Evolutionary conservation across 805 yeast species (phyloP).

Genomic region (Suhomyces sp.): DNA sequence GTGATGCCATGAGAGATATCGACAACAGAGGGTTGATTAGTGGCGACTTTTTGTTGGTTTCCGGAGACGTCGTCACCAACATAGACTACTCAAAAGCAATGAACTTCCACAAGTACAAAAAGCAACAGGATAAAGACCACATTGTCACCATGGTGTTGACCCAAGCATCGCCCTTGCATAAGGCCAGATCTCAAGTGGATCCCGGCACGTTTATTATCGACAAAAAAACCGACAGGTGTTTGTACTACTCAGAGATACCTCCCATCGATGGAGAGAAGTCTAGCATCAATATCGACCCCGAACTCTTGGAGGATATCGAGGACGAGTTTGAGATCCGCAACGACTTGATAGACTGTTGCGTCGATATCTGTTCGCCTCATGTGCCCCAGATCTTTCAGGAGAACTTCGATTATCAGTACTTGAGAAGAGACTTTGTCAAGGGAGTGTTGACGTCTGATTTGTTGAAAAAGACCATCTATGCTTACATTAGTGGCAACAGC

Average conservation of each 20-base stretch:
- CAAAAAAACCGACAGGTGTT: slow-evolving; percentile 66
- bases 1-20: slow-evolving; percentile 95
- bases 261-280: slow-evolving; percentile 39
- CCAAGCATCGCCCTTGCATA: slow-evolving; percentile 78
- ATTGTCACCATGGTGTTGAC: slow-evolving; percentile 92
- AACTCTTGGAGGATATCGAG: slow-evolving; percentile 69
- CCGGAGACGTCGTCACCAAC: slow-evolving; percentile 96
- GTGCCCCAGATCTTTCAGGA: slow-evolving; percentile 96
- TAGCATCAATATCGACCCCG: slow-evolving; percentile 70
- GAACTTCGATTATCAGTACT: slow-evolving; percentile 87
- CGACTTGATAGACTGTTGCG: slow-evolving; percentile 93
- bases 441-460: slow-evolving; percentile 91
- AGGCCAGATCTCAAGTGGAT: slow-evolving; percentile 76
- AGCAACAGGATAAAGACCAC: slow-evolving; percentile 78
- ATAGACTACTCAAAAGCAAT: slow-evolving; percentile 73
- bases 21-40: slow-evolving; percentile 87
- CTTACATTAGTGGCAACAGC: slow-evolving; percentile 67
- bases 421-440: slow-evolving; percentile 83
- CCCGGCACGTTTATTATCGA: slow-evolving; percentile 86
- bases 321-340: slow-evolving; percentile 77
- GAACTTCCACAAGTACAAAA: slow-evolving; percentile 69
- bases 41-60: slow-evolving; percentile 83
- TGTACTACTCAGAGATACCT: slow-evolving; percentile 80
- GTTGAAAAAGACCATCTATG: slow-evolving; percentile 85
- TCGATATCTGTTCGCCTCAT: slow-evolving; percentile 91